Base-by-base conservation (phyloP, 2,329 filamentous ascomycete genomes). In the Salinomyces thailandicus region DNA sequence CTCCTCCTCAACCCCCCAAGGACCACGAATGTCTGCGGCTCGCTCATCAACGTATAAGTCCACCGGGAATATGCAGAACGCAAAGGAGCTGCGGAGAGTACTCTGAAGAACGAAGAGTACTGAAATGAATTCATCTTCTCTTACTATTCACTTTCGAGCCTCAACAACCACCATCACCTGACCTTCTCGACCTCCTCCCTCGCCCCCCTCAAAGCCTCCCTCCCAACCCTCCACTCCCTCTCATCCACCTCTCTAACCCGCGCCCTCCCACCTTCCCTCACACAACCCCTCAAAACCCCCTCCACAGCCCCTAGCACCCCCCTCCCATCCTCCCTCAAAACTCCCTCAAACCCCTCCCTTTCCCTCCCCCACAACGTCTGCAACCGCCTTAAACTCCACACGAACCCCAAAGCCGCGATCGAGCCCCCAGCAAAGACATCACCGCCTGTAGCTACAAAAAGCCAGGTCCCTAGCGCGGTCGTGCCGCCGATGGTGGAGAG, bases 401-500 rank as follows among this genome's bases (percentile, higher is more conserved):
- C 71, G 7, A 76, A 48, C 2, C 75, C 75, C 2, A 78, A 55
- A 0, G 72, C 72, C 0, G 68, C 71, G n/a, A 79, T 61, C 3
- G 72, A 73, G 24, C 72, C 68, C 4, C 72, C 71, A 53, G 77
- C 73, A 39, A 75, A 76, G 1, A 72, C 37, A 5, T 69, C 63
- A 0, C 68, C 61, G 0, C 68, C 64, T 6, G 69, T 51, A 12
- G 72, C 74, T 13, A 73, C 45, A 52, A 73, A 76, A 3, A 75
- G 63, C 37, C 77, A 65, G 0, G 61, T 67, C 0, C 69, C 71
- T 2, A 78, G 62, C 0, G 71, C 71, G 8, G 68, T 66, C 35
- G 52, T 64, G 41, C 58, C 62, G 4, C 76, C 75, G 0, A 83
- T 81, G 0, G 84, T 85, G 35, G 77, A 80, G 0, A 85, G 62